Evolutionary conservation across 1,284 basidiomycete genomes (phyloP).

Genomic region (Earliella scabrosa): DNA sequence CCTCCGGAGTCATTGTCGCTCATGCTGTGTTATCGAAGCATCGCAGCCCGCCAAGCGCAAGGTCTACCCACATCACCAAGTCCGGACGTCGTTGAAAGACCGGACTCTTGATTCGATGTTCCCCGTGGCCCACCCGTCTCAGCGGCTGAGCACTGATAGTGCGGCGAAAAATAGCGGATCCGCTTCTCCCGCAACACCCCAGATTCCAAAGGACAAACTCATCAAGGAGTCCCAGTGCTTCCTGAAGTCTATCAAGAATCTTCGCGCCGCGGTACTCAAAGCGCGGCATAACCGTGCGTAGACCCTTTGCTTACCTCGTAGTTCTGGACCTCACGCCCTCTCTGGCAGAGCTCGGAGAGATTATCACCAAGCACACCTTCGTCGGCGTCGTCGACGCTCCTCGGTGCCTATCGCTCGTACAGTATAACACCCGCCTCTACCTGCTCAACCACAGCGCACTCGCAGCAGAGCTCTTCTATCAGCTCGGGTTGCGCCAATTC

Average conservation of each 20-base stretch:
- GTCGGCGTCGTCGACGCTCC: conserved; percentile 90
- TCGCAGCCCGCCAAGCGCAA: conserved; percentile 35
- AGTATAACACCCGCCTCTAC: conserved; percentile 89
- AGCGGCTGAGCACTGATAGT: conserved; percentile 26
- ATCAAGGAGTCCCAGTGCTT: conserved; percentile 82
- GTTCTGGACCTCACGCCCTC: too few relatives aligned
- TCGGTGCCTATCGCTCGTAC: conserved; percentile 81
- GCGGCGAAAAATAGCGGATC: conserved; percentile 3
- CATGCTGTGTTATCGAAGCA: too few relatives aligned
- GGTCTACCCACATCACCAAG: conserved; percentile 85
- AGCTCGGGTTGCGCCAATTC: conserved; percentile 92
- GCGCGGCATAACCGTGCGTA: conserved; percentile 72
- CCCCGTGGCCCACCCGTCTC: conserved; percentile 58
- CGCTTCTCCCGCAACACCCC: conserved; percentile 7
- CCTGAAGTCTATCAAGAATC: conserved; percentile 76
- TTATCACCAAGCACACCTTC: conserved; percentile 88
- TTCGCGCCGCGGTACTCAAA: conserved; percentile 67
- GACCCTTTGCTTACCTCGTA: too few relatives aligned
- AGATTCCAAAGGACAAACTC: conserved; percentile 45
- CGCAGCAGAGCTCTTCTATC: conserved; percentile 96
- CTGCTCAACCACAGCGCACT: conserved; percentile 86
- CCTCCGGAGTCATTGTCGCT: neutral
- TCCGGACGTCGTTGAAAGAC: conserved; percentile 87
- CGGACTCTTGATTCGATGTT: conserved; percentile 96
- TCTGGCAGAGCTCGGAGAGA: conserved; percentile 82